Evolutionary conservation across 441 rosid genomes (phyloP).

Genomic region (Eutrema salsugineum): DNA sequence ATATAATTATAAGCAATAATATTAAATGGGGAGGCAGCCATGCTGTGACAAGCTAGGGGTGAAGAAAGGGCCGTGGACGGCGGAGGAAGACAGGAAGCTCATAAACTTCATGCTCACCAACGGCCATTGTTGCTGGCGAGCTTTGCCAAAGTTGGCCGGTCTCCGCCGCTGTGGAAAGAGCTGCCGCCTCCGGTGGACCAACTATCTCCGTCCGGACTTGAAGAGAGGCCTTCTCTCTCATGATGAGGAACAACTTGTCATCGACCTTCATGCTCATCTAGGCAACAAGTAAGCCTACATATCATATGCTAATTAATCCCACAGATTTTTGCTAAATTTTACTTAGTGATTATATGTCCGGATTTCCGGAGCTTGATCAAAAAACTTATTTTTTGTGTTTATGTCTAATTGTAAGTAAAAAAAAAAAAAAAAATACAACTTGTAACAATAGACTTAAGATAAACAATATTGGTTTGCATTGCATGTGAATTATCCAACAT

Average conservation of each 20-base stretch:
- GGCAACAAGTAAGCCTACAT: constrained; percentile 43
- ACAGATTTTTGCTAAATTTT: background rate
- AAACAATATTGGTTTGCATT: constrained; percentile 1
- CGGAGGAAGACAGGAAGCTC: constrained; percentile 69
- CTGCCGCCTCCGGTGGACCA: constrained; percentile 78
- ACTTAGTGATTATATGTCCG: background rate
- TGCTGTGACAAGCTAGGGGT: constrained; percentile 70
- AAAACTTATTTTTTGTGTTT: background rate
- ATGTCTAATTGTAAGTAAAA: background rate
- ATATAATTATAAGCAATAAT: background rate
- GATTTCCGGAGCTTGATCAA: background rate
- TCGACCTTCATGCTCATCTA: constrained; percentile 65
- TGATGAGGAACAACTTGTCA: constrained; percentile 61
- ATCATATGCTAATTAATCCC: background rate
- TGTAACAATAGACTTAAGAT: background rate
- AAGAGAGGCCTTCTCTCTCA: constrained; percentile 69
- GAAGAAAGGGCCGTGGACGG: constrained; percentile 79
- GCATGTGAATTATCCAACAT: constrained; percentile 8
- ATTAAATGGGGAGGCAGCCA: constrained; percentile 46
- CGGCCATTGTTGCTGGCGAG: constrained; percentile 77
- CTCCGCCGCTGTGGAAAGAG: constrained; percentile 80
- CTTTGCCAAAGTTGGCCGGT: constrained; percentile 67
- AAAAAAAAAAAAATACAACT: background rate
- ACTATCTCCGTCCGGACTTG: constrained; percentile 75
- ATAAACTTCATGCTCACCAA: constrained; percentile 53